Evolutionary conservation across 257 asterid species (phyloP).

Genomic region (Handroanthus guayacan): DNA sequence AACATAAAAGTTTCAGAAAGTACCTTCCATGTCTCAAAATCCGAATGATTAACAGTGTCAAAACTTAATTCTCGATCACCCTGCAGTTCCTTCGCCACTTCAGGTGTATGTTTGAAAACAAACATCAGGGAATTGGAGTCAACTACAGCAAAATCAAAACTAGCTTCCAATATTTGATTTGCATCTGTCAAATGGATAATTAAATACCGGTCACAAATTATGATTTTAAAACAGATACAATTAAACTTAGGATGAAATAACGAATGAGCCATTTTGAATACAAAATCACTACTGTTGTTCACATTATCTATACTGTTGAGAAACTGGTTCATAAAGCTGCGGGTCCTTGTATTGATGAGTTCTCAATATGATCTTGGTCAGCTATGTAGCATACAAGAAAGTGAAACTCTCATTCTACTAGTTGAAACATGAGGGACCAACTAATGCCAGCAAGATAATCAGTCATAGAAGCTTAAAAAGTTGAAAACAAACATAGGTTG

Average conservation of each 20-base stretch:
- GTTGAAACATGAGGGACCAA: slow-evolving; percentile 25
- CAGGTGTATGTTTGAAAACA: slow-evolving; percentile 89
- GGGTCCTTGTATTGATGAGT: background rate
- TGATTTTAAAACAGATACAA: slow-evolving; percentile 13
- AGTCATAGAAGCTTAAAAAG: slow-evolving; percentile 11
- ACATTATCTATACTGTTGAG: slow-evolving; percentile 10
- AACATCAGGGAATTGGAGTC: slow-evolving; percentile 92
- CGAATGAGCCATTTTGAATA: slow-evolving; percentile 19
- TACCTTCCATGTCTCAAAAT: slow-evolving; percentile 83
- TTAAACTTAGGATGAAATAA: background rate
- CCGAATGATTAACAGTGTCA: slow-evolving; percentile 56
- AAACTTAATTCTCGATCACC: slow-evolving; percentile 59
- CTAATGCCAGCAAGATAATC: slow-evolving; percentile 18
- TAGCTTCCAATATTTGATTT: slow-evolving; percentile 63
- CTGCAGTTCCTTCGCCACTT: slow-evolving; percentile 67
- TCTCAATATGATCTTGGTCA: slow-evolving; percentile 15
- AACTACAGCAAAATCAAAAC: slow-evolving; percentile 84
- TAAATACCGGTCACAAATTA: slow-evolving; percentile 24
- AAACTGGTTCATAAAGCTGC: slow-evolving; percentile 21
- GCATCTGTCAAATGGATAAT: slow-evolving; percentile 61
- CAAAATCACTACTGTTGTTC: slow-evolving; percentile 7
- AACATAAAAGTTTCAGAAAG: slow-evolving; percentile 30
- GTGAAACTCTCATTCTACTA: slow-evolving; percentile 22
- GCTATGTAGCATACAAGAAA: background rate
- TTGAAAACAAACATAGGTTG: slow-evolving; percentile 11